Conservation (phyloP, 768 basidiomycete species). For the Trametes elegans region DNA sequence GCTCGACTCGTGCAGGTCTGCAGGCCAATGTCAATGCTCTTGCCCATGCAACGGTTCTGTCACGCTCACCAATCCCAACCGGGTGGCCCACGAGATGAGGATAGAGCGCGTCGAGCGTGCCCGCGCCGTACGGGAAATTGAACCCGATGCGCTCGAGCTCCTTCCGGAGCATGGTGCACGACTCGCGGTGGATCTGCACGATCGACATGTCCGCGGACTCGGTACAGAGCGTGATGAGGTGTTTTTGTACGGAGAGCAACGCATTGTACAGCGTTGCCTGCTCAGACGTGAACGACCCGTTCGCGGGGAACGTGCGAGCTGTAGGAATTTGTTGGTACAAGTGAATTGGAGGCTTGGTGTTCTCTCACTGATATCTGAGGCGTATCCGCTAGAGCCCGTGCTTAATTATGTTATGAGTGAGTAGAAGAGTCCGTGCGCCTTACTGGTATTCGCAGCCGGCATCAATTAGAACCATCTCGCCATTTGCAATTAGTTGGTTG, state of each 20-base stretch:
- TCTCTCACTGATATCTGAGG: slow-evolving; percentile 84
- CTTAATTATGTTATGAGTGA: slow-evolving; percentile 2
- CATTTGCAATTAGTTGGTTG: slow-evolving; percentile 67
- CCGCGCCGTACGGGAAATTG: slow-evolving; percentile 47
- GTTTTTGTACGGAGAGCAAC: slow-evolving; percentile 70
- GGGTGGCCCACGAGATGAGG: slow-evolving; percentile 93
- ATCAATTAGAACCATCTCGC: slow-evolving; percentile 83
- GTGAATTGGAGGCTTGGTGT: not conserved
- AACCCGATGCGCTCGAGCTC: slow-evolving; percentile 84
- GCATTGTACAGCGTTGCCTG: slow-evolving; percentile 87
- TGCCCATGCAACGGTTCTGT: not conserved
- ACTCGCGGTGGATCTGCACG: slow-evolving; percentile 74
- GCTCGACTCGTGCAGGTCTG: slow-evolving; percentile 88
- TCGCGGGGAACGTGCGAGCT: slow-evolving; percentile 89
- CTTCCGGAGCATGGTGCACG: slow-evolving; percentile 59
- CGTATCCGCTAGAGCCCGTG: slow-evolving; percentile 65
- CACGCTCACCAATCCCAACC: slow-evolving; percentile 74
- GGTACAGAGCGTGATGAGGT: slow-evolving; percentile 59
- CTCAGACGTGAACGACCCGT: slow-evolving; percentile 72
- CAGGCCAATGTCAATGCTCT: not conserved
- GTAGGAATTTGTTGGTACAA: slow-evolving; percentile 1
- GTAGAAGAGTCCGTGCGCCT: slow-evolving; percentile 22
- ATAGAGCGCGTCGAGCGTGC: slow-evolving; percentile 74
- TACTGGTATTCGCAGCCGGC: slow-evolving; percentile 93
- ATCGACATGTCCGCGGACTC: slow-evolving; percentile 56